phyloP scores from a whole-genome alignment of 768 basidiomycete genomes.

The Suillus weaverae region DNA sequence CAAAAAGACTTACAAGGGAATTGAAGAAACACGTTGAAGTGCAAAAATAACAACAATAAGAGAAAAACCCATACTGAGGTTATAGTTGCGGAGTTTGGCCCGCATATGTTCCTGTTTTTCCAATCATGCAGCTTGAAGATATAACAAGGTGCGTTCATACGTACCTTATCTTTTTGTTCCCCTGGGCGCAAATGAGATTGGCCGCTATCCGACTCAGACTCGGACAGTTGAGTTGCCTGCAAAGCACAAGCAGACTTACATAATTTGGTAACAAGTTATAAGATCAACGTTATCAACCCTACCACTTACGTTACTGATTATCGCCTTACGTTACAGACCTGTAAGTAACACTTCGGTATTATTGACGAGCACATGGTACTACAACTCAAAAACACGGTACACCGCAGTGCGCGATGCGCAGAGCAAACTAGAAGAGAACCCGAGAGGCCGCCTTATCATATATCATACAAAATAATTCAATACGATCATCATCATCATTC shows the following conservation, averaged over 20 bases:
- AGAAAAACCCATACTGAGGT: slow-evolving; percentile 7
- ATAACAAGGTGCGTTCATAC: slow-evolving; percentile 16
- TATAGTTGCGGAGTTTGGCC: slow-evolving; percentile 17
- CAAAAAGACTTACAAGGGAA: slow-evolving; percentile 17
- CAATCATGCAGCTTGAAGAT: neutral
- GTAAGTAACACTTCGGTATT: neutral
- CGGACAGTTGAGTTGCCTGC: no score
- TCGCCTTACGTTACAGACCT: neutral
- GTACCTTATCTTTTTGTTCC: slow-evolving; percentile 36
- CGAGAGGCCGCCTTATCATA: slow-evolving; percentile 12
- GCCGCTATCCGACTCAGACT: neutral
- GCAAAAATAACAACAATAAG: slow-evolving; percentile 29
- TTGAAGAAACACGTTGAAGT: slow-evolving; percentile 5
- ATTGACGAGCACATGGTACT: neutral
- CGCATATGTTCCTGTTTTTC: neutral
- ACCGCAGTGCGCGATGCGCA: neutral
- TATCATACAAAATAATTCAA: slow-evolving; percentile 29
- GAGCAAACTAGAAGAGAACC: neutral
- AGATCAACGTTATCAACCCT: neutral
- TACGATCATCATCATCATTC: slow-evolving; percentile 9
- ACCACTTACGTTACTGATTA: neutral
- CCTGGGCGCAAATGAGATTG: slow-evolving; percentile 16
- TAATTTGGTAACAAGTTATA: slow-evolving; percentile 14
- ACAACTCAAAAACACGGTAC: neutral
- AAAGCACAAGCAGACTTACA: neutral